Percentiles rank a stretch among this genome's conserved stretches.
phyloP scores from a whole-genome alignment of 2,329 filamentous ascomycete species.

The Botrytis cinerea region DNA sequence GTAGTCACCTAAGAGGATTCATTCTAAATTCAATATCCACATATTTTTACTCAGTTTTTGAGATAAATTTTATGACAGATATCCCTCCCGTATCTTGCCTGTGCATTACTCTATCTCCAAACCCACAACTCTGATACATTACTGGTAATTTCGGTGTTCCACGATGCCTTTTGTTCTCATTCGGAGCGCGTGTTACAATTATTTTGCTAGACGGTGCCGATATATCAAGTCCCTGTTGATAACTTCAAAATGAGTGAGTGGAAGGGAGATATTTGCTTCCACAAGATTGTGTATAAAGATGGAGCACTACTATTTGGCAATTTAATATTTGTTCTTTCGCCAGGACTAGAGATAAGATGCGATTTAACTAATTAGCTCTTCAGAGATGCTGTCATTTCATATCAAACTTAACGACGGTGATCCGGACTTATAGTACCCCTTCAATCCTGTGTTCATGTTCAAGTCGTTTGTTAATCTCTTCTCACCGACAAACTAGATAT shows the following conservation, averaged over 20 bases:
- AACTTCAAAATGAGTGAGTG: neutral
- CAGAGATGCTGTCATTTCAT: neutral
- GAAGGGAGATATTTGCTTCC: neutral
- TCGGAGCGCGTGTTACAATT: fast-evolving
- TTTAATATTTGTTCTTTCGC: fast-evolving
- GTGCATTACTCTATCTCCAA: neutral
- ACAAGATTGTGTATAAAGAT: neutral
- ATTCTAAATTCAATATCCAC: neutral
- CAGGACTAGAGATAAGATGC: neutral
- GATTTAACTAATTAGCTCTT: fast-evolving
- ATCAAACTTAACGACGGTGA: neutral
- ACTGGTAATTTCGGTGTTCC: fast-evolving
- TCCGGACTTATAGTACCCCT: too few species aligned
- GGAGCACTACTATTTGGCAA: neutral
- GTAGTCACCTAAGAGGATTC: neutral
- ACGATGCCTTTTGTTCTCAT: fast-evolving
- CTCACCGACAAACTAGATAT: too few species aligned
- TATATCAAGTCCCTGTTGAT: neutral
- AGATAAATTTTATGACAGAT: fast-evolving
- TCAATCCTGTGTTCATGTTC: too few species aligned
- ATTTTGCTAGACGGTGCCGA: fast-evolving
- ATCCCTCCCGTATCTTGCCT: neutral
- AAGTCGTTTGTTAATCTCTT: too few species aligned
- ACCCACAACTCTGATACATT: neutral
- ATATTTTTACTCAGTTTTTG: neutral